Percentiles rank a stretch among this genome's conserved stretches.
These are phyloP conservation scores for Pythium volutum DNA, from an alignment of 352 stramenopile species.

Conservation along the genomic window DNA sequence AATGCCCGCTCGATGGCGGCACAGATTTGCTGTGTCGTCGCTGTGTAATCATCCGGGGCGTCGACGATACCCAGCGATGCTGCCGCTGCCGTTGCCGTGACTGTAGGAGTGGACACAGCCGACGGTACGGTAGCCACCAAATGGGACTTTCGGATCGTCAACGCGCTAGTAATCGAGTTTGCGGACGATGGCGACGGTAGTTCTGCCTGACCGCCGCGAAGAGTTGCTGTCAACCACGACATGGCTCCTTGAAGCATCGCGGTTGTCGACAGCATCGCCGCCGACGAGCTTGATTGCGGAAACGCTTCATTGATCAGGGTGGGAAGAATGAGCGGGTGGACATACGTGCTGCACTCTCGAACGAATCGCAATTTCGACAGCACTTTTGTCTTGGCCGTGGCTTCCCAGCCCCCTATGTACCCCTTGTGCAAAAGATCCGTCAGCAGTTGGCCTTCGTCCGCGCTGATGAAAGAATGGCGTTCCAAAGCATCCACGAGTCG, in stretches of 20 bases:
- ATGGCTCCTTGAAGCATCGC: conserved; percentile 32
- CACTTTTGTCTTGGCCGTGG: conserved; percentile 60
- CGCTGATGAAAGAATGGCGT: conserved; percentile 75
- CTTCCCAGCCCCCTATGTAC: conserved; percentile 78
- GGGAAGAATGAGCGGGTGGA: conserved; percentile 29
- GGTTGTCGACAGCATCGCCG: conserved; percentile 25
- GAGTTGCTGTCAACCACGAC: conserved; percentile 29
- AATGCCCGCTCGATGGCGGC: conserved; percentile 58
- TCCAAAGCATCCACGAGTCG: conserved; percentile 51
- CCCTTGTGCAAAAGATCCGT: conserved; percentile 78
- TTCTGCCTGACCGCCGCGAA: conserved; percentile 22
- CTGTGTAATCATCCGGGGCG: conserved; percentile 37
- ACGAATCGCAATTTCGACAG: conserved; percentile 70
- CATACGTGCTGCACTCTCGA: conserved; percentile 50
- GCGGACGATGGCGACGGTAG: conserved; percentile 26
- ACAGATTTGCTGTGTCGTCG: conserved; percentile 53
- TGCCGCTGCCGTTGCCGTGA: conserved; percentile 33
- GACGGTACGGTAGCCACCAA: conserved; percentile 26
- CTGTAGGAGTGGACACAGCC: conserved; percentile 17
- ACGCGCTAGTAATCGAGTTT: conserved; percentile 27
- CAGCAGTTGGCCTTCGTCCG: conserved; percentile 62
- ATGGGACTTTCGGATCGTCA: conserved; percentile 30
- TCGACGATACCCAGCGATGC: conserved; percentile 52
- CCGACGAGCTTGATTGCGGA: conserved; percentile 20
- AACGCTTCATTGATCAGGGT: conserved; percentile 33